Percentiles rank a stretch among this genome's conserved stretches.
phyloP scores from a whole-genome alignment of 192 early-diverging fungal genomes.

The Coemansia aciculifera region DNA sequence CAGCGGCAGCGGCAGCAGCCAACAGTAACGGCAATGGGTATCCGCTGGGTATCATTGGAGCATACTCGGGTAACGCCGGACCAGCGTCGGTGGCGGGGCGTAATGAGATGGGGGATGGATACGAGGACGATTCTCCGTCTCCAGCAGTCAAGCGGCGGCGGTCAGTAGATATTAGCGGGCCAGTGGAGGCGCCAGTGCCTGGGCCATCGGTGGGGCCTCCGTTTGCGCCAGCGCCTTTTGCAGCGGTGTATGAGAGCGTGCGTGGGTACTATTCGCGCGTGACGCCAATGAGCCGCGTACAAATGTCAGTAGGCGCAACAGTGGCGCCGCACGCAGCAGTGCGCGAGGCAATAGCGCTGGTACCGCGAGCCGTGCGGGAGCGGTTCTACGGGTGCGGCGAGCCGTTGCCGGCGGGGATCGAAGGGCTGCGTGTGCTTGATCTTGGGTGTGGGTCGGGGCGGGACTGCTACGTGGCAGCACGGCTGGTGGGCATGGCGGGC shows the following conservation, averaged over 20 bases:
- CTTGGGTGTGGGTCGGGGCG: slow-evolving; percentile 52
- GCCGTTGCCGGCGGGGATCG: slow-evolving; percentile 50
- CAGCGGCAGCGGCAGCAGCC: slow-evolving; percentile 4
- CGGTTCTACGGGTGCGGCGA: slow-evolving; percentile 52
- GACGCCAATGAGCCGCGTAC: slow-evolving; percentile 45
- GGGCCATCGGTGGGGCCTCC: neutral
- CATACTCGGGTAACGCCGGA: neutral
- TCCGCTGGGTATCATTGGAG: neutral
- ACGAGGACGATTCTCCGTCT: neutral
- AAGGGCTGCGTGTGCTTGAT: slow-evolving; percentile 48
- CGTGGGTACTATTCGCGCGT: slow-evolving; percentile 53
- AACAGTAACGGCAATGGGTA: neutral
- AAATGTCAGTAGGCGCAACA: slow-evolving; percentile 44
- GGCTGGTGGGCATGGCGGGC: slow-evolving; percentile 44
- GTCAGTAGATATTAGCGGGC: slow-evolving; percentile 28
- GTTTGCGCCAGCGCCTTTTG: slow-evolving; percentile 27
- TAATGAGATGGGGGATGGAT: neutral
- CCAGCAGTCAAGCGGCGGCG: slow-evolving; percentile 35
- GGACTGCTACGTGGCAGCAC: slow-evolving; percentile 56
- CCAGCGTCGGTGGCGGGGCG: neutral
- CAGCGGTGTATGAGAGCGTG: slow-evolving; percentile 51
- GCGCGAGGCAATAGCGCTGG: slow-evolving; percentile 39
- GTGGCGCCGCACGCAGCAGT: slow-evolving; percentile 29
- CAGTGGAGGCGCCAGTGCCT: neutral
- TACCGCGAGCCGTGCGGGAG: slow-evolving; percentile 40